Conservation (phyloP, 1,284 basidiomycete genomes). For the Takashimella koratensis region DNA sequence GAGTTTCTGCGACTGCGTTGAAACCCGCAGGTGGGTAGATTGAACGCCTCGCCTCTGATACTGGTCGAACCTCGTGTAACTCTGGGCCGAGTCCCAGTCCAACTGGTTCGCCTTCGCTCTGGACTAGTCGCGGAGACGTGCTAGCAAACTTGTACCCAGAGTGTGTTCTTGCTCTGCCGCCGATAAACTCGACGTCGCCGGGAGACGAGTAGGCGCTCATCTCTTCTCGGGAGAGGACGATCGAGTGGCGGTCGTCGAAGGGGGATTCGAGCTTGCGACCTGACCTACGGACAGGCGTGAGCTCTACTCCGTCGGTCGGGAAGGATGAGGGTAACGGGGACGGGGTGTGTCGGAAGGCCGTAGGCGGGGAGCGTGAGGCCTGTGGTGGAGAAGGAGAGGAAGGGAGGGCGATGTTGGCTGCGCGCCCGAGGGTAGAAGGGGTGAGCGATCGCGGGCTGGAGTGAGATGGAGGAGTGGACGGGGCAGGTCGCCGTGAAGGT, state of each 20-base stretch:
- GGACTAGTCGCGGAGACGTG: conserved; percentile 11
- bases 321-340: conserved; percentile 5
- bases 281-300: conserved; percentile 13
- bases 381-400: conserved; percentile 19
- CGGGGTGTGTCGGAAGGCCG: conserved; percentile 18
- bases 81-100: conserved; percentile 7
- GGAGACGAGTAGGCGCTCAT: not conserved
- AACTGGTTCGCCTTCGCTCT: conserved; percentile 14
- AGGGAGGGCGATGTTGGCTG: conserved; percentile 27
- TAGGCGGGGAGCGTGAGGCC: conserved; percentile 7
- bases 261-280: conserved; percentile 22
- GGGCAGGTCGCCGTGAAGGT: not conserved
- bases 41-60: conserved; percentile 24
- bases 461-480: conserved; percentile 1
- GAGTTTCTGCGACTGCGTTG: not conserved
- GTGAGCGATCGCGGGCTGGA: conserved; percentile 1
- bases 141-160: conserved; percentile 23
- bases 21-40: conserved; percentile 17
- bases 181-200: not conserved
- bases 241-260: conserved; percentile 36
- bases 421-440: conserved; percentile 14
- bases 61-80: conserved; percentile 17
- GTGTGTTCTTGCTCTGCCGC: not conserved
- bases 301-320: conserved; percentile 19
- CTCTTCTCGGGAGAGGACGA: conserved; percentile 4